phyloP scores from a whole-genome alignment of 2,329 filamentous ascomycete genomes.

The Microdochium nivale region DNA sequence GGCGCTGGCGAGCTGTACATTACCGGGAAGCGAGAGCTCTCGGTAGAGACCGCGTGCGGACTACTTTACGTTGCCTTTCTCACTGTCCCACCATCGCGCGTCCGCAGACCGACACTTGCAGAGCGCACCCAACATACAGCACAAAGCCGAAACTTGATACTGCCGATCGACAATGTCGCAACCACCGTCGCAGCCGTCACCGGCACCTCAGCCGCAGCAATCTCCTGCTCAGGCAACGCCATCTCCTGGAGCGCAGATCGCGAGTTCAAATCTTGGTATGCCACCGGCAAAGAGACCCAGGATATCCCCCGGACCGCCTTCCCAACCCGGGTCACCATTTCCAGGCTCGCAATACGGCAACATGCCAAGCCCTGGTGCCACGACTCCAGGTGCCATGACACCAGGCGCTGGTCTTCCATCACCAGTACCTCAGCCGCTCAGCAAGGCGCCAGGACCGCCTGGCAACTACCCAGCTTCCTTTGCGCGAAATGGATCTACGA shows the following conservation, averaged over 20 bases:
- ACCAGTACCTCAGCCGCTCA: constrained; percentile 4
- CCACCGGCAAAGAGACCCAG: constrained; percentile 68
- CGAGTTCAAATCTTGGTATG: constrained; percentile 41
- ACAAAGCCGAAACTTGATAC: neutral
- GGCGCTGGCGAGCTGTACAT: constrained; percentile 5
- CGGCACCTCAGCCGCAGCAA: constrained; percentile 38
- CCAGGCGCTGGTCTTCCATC: constrained; percentile 28
- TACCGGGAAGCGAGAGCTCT: neutral
- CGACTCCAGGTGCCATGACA: constrained; percentile 31
- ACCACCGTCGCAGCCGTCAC: constrained; percentile 55
- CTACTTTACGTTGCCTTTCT: neutral
- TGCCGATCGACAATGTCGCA: constrained; percentile 44
- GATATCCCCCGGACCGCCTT: constrained; percentile 59
- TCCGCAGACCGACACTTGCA: too few species aligned
- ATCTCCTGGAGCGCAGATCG: constrained; percentile 37
- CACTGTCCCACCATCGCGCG: neutral
- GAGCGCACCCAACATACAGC: neutral
- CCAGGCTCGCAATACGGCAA: constrained; percentile 36
- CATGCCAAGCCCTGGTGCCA: constrained; percentile 10
- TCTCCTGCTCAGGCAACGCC: constrained; percentile 51
- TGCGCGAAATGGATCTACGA: constrained; percentile 16
- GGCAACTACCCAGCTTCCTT: constrained; percentile 11
- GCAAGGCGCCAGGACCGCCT: neutral
- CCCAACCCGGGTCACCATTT: constrained; percentile 58
- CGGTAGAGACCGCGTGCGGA: neutral